phyloP scores from a whole-genome alignment of 2,329 filamentous ascomycete species.

The Rhinocladiella mackenziei region DNA sequence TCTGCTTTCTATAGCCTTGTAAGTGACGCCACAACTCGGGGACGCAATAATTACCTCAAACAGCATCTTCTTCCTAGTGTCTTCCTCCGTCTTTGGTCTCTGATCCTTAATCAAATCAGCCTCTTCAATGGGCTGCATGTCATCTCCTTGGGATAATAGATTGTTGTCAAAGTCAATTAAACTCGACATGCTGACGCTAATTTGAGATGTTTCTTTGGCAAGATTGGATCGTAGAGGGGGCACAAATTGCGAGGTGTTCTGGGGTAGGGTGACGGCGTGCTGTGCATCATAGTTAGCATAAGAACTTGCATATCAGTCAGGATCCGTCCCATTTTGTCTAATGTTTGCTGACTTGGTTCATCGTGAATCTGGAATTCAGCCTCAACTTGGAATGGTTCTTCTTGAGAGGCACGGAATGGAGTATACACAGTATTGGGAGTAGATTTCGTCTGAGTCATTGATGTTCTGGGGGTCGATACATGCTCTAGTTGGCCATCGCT shows the following conservation, averaged over 20 bases:
- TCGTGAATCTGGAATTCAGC: constrained; percentile 28
- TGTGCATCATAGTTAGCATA: constrained; percentile 3
- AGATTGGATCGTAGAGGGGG: constrained; percentile 18
- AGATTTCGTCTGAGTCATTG: constrained; percentile 12
- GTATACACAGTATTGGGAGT: constrained; percentile 18
- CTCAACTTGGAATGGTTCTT: constrained; percentile 22
- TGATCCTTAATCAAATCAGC: constrained; percentile 25
- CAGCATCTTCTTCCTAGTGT: constrained; percentile 25
- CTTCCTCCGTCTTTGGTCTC: constrained; percentile 31
- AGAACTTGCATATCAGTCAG: not conserved
- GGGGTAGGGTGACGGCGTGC: constrained; percentile 23
- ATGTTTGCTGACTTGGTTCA: constrained; percentile 28
- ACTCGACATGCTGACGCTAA: constrained; percentile 29
- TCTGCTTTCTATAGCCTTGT: constrained; percentile 24
- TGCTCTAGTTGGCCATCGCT: constrained; percentile 18
- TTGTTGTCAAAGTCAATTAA: constrained; percentile 28
- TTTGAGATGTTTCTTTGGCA: constrained; percentile 22
- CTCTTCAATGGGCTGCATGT: constrained; percentile 33
- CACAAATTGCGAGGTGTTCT: constrained; percentile 22
- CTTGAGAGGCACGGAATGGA: constrained; percentile 25
- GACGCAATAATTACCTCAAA: constrained; percentile 15
- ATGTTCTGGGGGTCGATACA: not conserved
- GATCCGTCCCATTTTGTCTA: constrained; percentile 27
- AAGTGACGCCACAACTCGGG: too few relatives aligned
- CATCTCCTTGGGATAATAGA: constrained; percentile 21